A percentile compares a stretch with the other conserved stretches of the same genome.
These are phyloP conservation scores for Pulveroboletus sp. DNA, from an alignment of 768 basidiomycete species.

Conservation along the genomic window DNA sequence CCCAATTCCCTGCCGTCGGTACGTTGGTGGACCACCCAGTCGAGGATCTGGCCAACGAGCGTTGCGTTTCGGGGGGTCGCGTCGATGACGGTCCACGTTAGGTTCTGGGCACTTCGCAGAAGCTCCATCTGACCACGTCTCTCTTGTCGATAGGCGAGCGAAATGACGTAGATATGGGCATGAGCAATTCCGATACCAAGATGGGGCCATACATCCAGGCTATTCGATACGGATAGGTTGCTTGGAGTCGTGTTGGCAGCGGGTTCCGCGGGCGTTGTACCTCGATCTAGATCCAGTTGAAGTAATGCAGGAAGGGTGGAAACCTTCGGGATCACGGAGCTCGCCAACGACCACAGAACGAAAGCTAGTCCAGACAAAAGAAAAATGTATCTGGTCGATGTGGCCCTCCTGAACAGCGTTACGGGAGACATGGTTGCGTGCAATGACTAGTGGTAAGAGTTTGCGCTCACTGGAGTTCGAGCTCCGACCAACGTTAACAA, in stretches of 20 bases:
- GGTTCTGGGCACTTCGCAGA: conserved; percentile 42
- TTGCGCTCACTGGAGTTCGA: not conserved
- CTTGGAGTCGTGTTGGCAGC: not conserved
- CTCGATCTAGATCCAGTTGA: conserved; percentile 15
- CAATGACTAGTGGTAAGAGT: too few relatives aligned
- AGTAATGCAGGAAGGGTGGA: conserved; percentile 12
- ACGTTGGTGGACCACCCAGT: conserved; percentile 35
- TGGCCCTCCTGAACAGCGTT: conserved; percentile 6
- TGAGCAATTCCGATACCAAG: conserved; percentile 37
- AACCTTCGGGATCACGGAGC: conserved; percentile 7
- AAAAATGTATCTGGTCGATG: conserved; percentile 22
- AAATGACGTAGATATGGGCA: conserved; percentile 51
- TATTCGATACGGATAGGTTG: not conserved
- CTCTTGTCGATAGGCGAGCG: conserved; percentile 54
- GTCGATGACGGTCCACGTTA: conserved; percentile 54
- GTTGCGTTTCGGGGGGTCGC: conserved; percentile 43
- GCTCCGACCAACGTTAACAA: too few relatives aligned
- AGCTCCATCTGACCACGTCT: conserved; percentile 57
- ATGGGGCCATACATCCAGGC: not conserved
- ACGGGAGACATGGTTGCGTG: conserved; percentile 4
- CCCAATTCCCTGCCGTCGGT: not conserved
- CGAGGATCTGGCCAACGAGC: conserved; percentile 40
- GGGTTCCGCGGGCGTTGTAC: not conserved
- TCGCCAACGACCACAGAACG: conserved; percentile 19
- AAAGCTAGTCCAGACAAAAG: conserved; percentile 19